Percentiles rank a stretch among this genome's conserved stretches.
phyloP scores from a whole-genome alignment of 2,329 filamentous ascomycete species.

The Plectosphaerella cucumerina region DNA sequence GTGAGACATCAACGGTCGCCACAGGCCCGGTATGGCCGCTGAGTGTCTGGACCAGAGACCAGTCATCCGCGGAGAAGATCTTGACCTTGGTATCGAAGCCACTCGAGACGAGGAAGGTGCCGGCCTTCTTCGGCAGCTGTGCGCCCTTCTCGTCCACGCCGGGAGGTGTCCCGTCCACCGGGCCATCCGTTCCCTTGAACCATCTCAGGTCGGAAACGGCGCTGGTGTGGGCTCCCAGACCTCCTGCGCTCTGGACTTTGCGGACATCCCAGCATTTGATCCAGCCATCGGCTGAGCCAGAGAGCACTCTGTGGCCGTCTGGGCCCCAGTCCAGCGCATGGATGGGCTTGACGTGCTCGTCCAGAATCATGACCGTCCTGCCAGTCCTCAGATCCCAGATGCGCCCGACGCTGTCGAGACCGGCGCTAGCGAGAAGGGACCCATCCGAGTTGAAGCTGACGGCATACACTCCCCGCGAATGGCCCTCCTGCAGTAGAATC shows the following conservation, averaged over 20 bases:
- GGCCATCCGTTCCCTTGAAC: slow-evolving; percentile 84
- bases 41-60: slow-evolving; percentile 82
- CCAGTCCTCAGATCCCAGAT: slow-evolving; percentile 95
- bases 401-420: slow-evolving; percentile 87
- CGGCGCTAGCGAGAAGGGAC: slow-evolving; percentile 85
- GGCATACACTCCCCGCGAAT: slow-evolving; percentile 88
- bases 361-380: slow-evolving; percentile 90
- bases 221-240: slow-evolving; percentile 85
- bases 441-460: slow-evolving; percentile 89
- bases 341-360: slow-evolving; percentile 80
- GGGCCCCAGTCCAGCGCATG: slow-evolving; percentile 89
- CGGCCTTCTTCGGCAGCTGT: slow-evolving; percentile 73
- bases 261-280: slow-evolving; percentile 97
- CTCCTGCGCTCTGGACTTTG: slow-evolving; percentile 77
- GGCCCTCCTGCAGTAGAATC: slow-evolving; percentile 85
- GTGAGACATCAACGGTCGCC: slow-evolving; percentile 82
- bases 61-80: slow-evolving; percentile 94
- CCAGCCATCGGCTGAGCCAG: slow-evolving; percentile 89
- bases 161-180: slow-evolving; percentile 56
- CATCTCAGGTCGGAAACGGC: slow-evolving; percentile 90
- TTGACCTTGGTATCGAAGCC: slow-evolving; percentile 96
- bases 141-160: slow-evolving; percentile 62
- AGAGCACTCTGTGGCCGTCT: slow-evolving; percentile 89
- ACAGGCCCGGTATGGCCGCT: slow-evolving; percentile 91
- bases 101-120: slow-evolving; percentile 85